These are phyloP conservation scores for Alternaria sp. DNA, from an alignment of 2,329 filamentous ascomycete species.

Conservation along the genomic window DNA sequence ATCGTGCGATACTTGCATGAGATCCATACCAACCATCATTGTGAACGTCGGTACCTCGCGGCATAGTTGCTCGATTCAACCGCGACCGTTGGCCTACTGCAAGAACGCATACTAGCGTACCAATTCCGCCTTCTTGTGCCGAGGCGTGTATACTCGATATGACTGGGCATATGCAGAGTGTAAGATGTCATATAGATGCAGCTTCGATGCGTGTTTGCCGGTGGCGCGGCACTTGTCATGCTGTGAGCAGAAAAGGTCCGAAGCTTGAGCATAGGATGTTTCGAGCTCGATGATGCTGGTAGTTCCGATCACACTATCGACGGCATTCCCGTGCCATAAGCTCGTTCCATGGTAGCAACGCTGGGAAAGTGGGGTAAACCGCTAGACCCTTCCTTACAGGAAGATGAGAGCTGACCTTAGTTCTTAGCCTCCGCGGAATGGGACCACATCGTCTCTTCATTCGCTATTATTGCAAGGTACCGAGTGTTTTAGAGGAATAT, in stretches of 20 bases:
- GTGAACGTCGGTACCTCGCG: constrained; percentile 2
- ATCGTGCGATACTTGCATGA: constrained; percentile 16
- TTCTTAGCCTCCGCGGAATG: constrained; percentile 16
- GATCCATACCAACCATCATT: constrained; percentile 3
- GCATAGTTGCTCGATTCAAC: constrained; percentile 10
- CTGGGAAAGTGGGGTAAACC: constrained; percentile 31
- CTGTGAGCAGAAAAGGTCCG: constrained; percentile 6
- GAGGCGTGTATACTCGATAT: background rate
- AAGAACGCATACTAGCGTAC: constrained; percentile 26
- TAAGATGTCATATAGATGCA: background rate
- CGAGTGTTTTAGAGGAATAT: background rate
- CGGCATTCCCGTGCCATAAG: constrained; percentile 27
- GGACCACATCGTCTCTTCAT: constrained; percentile 1
- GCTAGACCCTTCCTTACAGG: constrained; percentile 21
- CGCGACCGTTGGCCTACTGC: constrained; percentile 29
- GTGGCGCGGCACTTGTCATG: constrained; percentile 3
- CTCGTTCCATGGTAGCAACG: constrained; percentile 28
- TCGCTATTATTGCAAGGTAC: background rate
- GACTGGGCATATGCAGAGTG: background rate
- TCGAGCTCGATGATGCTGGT: constrained; percentile 2
- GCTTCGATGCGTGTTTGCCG: background rate
- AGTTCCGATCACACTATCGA: constrained; percentile 16
- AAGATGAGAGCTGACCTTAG: constrained; percentile 8
- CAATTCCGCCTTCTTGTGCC: constrained; percentile 8
- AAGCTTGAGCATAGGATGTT: constrained; percentile 6